Evolutionary conservation across 2,329 filamentous ascomycete species (phyloP).

Genomic region (Claviceps africana): DNA sequence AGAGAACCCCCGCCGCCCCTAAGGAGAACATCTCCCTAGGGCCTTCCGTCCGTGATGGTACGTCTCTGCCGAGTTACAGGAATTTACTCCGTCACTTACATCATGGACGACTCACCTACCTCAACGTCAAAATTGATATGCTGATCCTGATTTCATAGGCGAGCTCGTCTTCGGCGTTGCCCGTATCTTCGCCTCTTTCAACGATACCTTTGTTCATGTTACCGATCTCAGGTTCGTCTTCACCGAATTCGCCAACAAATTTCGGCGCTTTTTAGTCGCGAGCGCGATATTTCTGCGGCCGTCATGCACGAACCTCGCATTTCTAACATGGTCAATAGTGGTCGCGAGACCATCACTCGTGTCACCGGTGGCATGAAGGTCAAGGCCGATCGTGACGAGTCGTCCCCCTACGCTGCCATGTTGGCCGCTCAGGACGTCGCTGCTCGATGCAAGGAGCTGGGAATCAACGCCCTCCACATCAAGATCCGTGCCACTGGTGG

Average conservation of each 20-base stretch:
- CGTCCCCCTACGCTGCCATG: slow-evolving; percentile 99
- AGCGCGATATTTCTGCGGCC: not conserved
- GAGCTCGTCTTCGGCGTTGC: slow-evolving; percentile 97
- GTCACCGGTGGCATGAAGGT: slow-evolving; percentile 99
- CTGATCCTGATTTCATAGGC: slow-evolving; percentile 36
- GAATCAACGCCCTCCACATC: slow-evolving; percentile 92
- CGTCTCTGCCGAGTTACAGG: slow-evolving; percentile 8
- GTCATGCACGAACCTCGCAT: not conserved
- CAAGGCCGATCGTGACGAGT: slow-evolving; percentile 99
- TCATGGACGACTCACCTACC: not conserved
- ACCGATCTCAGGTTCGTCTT: slow-evolving; percentile 83
- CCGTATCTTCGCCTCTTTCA: slow-evolving; percentile 90
- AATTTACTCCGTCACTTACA: not conserved
- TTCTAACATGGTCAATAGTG: slow-evolving; percentile 42
- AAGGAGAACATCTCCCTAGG: slow-evolving; percentile 98
- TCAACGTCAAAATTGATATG: not conserved
- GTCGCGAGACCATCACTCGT: slow-evolving; percentile 99
- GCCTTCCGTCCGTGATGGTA: slow-evolving; percentile 91
- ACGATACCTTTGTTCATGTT: slow-evolving; percentile 93
- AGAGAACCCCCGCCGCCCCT: slow-evolving; percentile 69
- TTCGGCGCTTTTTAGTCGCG: not conserved
- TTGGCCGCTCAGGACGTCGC: slow-evolving; percentile 99
- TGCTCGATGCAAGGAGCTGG: slow-evolving; percentile 60
- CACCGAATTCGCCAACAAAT: slow-evolving; percentile 3
- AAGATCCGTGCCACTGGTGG: slow-evolving; percentile 99